phyloP scores from a whole-genome alignment of 106 monocot genomes.

The Phalaenopsis equestris region DNA sequence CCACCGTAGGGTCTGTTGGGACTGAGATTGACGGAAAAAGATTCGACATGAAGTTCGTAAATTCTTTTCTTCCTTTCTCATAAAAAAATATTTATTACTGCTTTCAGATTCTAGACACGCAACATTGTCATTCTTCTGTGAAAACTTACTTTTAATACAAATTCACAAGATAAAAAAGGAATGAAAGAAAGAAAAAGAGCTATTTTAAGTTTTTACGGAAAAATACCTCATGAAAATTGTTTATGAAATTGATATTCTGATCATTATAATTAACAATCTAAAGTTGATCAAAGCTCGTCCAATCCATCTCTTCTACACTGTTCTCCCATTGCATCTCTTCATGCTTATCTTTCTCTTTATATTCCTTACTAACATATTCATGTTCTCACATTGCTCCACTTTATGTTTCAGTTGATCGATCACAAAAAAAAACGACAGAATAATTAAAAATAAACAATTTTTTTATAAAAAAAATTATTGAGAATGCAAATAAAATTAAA shows the following conservation, averaged over 20 bases:
- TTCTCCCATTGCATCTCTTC: conserved; percentile 31
- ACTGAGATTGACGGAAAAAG: conserved; percentile 20
- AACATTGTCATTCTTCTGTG: conserved; percentile 17
- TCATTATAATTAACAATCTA: conserved; percentile 54
- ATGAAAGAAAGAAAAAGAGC: neutral
- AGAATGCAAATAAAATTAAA: too few species aligned
- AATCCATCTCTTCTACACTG: conserved; percentile 61
- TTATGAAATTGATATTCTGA: neutral
- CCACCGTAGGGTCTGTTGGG: neutral
- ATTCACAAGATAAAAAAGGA: neutral
- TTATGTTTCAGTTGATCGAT: conserved; percentile 50
- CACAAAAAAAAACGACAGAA: conserved; percentile 21
- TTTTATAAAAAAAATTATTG: neutral
- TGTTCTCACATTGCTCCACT: conserved; percentile 23
- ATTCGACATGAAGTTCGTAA: conserved; percentile 15
- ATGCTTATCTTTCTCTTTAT: conserved; percentile 23
- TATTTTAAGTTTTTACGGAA: neutral
- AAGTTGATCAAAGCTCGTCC: conserved; percentile 91
- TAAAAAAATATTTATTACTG: conserved; percentile 20
- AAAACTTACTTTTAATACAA: neutral
- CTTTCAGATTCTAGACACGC: conserved; percentile 17
- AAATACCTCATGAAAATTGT: neutral
- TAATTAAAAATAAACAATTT: neutral
- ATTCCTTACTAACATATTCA: conserved; percentile 25
- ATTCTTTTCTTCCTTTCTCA: conserved; percentile 25